phyloP scores from a whole-genome alignment of 1,284 basidiomycete species.

The Tilletia indica region DNA sequence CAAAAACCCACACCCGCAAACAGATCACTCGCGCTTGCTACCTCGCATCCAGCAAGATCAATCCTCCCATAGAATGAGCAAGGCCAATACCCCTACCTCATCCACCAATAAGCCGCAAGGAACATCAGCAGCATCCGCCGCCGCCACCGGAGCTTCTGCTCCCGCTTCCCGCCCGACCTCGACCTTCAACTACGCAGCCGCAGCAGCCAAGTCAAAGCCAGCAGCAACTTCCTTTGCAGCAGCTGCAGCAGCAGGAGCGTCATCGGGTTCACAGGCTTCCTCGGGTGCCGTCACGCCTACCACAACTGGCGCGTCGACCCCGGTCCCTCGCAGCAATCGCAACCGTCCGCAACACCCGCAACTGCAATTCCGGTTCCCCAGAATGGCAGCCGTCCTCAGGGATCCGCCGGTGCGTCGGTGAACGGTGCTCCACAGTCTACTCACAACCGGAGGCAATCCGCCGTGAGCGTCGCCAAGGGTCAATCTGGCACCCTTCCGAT shows the following conservation, averaged over 20 bases:
- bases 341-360: neutral
- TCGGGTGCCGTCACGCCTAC: neutral
- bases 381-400: conserved; percentile 10
- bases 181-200: conserved; percentile 18
- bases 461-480: conserved; percentile 48
- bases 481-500: conserved; percentile 26
- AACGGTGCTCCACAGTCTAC: conserved; percentile 33
- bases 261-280: conserved; percentile 2
- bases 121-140: conserved; percentile 4
- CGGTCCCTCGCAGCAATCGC: conserved; percentile 3
- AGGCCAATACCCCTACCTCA: conserved; percentile 1
- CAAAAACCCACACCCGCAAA: too few species aligned
- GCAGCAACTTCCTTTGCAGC: conserved; percentile 12
- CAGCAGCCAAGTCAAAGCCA: conserved; percentile 13
- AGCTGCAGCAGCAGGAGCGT: neutral
- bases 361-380: conserved; percentile 5
- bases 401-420: neutral
- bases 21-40: too few species aligned
- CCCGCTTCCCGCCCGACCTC: conserved; percentile 14
- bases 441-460: conserved; percentile 40
- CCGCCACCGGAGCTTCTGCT: conserved; percentile 16
- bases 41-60: neutral
- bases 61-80: conserved; percentile 17
- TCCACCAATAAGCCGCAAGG: neutral
- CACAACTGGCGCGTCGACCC: conserved; percentile 4